Evolutionary conservation across 139 green algal species (phyloP).

Genomic region (Chloropicon primus): DNA sequence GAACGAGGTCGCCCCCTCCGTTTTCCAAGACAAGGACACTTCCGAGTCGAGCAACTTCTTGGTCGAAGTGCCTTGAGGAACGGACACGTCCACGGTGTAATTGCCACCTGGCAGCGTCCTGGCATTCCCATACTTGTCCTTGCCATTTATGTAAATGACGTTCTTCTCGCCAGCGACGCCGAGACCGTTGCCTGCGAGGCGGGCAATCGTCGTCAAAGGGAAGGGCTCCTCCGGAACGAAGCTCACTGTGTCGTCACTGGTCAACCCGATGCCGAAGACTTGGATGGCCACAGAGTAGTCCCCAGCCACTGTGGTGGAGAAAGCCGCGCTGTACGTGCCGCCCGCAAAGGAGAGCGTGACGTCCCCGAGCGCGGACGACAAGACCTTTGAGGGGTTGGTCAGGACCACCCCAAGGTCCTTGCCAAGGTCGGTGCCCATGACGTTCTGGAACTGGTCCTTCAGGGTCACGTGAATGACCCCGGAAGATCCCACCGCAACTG

Average conservation of each 20-base stretch:
- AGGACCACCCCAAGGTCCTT: not conserved
- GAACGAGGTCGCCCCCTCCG: not conserved
- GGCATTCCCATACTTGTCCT: constrained; percentile 2
- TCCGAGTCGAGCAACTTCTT: not conserved
- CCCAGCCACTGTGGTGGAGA: not conserved
- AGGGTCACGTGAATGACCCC: not conserved
- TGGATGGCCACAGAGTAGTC: not conserved
- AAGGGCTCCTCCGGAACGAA: not conserved
- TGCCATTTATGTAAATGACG: not conserved
- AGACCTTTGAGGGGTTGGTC: not conserved
- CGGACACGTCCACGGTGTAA: not conserved
- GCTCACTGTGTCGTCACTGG: not conserved
- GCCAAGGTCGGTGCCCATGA: not conserved
- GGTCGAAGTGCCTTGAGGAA: not conserved
- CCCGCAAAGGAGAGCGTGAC: not conserved
- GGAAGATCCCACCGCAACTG: not conserved
- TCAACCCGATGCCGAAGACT: not conserved
- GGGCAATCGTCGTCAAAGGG: not conserved
- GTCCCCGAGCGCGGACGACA: not conserved
- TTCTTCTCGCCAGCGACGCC: not conserved
- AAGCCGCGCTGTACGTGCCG: not conserved
- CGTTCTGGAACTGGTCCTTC: not conserved
- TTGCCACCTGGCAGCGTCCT: not conserved
- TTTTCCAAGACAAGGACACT: not conserved
- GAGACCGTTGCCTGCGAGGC: not conserved